Evolutionary conservation across 2,329 filamentous ascomycete genomes (phyloP), one percentile per base, ranked within the genome.

Genomic region (Fusarium citri): DNA sequence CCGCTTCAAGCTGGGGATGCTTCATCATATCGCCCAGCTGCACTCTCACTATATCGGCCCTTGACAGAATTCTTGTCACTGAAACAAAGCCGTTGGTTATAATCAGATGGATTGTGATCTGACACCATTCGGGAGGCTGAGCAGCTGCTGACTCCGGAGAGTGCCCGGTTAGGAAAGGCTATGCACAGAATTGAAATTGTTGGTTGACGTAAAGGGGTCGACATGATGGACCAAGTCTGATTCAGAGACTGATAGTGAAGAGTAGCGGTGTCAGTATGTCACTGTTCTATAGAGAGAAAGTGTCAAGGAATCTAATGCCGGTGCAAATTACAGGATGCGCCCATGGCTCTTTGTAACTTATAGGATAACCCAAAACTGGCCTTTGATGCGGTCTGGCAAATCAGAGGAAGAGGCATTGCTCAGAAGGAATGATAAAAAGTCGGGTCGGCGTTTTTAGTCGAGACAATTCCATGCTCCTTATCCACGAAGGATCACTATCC

Each of bases 391-490:
- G 31, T 23, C n/a, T 23, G 37, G 16, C 61, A 25, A 67, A 69
- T 63, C 53, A 67, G n/a, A 54, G 30, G 15, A 16, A 48, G 23
- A 18, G 7, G 28, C 34, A 43, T 28, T 48, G 45, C 26, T 16
- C n/a, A 59, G 50, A 40, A 69, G 60, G 51, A 66, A 57, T 54
- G 54, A 26, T 49, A 22, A 55, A 16, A 53, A 40, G 23, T 30
- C 53, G 30, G 47, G 67, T 53, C 26, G 45, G 34, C 37, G 34
- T 12, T 59, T 41, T 42, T 59, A 70, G 37, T 40, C 59, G 62
- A 69, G 67, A 67, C 62, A 55, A 66, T 67, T 30, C 54, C 26
- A 49, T 68, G 51, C 59, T 71, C 67, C 50, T 59, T 54, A 26
- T 41, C 26, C 28, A 43, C 28, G 56, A 56, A 56, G 63, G 60